phyloP scores from a whole-genome alignment of 106 monocot species.

The Dioscorea zingiberensis region DNA sequence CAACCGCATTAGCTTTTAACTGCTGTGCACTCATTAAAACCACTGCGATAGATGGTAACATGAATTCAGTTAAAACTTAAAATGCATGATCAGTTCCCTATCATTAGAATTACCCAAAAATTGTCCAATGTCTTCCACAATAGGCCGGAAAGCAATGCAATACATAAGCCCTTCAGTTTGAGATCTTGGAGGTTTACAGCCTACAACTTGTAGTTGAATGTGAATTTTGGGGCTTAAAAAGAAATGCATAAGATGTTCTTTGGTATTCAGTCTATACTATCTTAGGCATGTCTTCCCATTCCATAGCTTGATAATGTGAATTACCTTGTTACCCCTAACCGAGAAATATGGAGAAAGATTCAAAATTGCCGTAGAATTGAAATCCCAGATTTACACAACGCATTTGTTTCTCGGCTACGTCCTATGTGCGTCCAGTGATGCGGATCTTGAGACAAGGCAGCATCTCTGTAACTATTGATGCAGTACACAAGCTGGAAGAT shows the following conservation, averaged over 20 bases:
- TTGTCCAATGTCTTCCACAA: too few species aligned
- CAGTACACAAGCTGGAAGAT: constrained; percentile 67
- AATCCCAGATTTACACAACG: constrained; percentile 27
- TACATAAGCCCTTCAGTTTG: too few species aligned
- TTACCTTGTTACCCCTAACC: not conserved
- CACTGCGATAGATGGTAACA: constrained; percentile 21
- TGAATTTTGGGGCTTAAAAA: too few species aligned
- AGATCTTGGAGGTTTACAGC: too few species aligned
- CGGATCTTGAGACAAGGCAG: constrained; percentile 68
- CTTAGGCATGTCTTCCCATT: too few species aligned
- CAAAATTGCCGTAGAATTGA: not conserved
- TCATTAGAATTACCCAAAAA: too few species aligned
- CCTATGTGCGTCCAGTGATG: constrained; percentile 93
- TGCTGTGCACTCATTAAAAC: constrained; percentile 55
- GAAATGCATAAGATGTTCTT: too few species aligned
- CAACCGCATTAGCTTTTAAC: constrained; percentile 75
- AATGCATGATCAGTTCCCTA: not conserved
- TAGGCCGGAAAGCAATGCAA: too few species aligned
- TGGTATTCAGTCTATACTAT: too few species aligned
- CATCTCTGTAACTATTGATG: constrained; percentile 77
- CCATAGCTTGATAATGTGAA: not conserved
- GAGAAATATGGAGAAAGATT: not conserved
- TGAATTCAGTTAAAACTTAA: not conserved
- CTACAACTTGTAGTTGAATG: too few species aligned
- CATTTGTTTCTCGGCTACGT: constrained; percentile 85